Evolutionary conservation across 352 stramenopile genomes (phyloP).

Genomic region (Pythium myriotylum): DNA sequence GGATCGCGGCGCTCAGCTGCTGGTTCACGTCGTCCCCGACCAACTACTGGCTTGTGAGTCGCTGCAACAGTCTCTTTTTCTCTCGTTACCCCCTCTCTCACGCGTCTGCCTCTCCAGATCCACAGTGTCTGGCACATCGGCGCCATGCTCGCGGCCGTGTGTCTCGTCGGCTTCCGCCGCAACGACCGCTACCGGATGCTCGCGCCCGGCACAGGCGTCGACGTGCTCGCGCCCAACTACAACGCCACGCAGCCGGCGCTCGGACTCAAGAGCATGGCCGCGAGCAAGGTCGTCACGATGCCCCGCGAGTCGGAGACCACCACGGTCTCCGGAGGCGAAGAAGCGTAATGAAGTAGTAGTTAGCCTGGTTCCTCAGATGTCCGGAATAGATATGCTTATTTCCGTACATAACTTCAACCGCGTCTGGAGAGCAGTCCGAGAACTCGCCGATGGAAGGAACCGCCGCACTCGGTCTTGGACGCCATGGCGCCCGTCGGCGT

Average conservation of each 20-base stretch:
- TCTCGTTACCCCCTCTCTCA: no score
- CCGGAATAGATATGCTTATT: background rate
- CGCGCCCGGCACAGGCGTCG: slow-evolving; percentile 22
- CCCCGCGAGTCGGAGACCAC: slow-evolving; percentile 11
- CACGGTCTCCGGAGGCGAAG: slow-evolving; percentile 1
- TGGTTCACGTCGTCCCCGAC: slow-evolving; percentile 36
- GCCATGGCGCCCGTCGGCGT: background rate
- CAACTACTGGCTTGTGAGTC: slow-evolving; percentile 43
- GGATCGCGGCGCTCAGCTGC: slow-evolving; percentile 34
- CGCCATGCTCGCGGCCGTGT: slow-evolving; percentile 36
- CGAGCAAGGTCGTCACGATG: slow-evolving; percentile 13
- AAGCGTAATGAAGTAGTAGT: background rate
- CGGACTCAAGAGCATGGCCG: slow-evolving; percentile 7
- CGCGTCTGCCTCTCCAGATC: slow-evolving; percentile 24
- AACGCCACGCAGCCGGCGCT: background rate
- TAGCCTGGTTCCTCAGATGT: background rate
- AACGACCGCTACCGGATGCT: slow-evolving; percentile 43
- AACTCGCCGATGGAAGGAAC: background rate
- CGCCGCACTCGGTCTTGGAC: background rate
- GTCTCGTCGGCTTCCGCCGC: slow-evolving; percentile 35
- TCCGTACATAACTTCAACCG: background rate
- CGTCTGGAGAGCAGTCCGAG: background rate
- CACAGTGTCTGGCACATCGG: slow-evolving; percentile 41
- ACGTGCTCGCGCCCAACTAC: slow-evolving; percentile 32
- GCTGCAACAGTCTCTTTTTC: no score